A percentile compares a stretch with the other conserved stretches of the same genome.
Conservation (phyloP, 1,139 yeast genomes). For the Nakaseomyces uthaithaninus region DNA sequence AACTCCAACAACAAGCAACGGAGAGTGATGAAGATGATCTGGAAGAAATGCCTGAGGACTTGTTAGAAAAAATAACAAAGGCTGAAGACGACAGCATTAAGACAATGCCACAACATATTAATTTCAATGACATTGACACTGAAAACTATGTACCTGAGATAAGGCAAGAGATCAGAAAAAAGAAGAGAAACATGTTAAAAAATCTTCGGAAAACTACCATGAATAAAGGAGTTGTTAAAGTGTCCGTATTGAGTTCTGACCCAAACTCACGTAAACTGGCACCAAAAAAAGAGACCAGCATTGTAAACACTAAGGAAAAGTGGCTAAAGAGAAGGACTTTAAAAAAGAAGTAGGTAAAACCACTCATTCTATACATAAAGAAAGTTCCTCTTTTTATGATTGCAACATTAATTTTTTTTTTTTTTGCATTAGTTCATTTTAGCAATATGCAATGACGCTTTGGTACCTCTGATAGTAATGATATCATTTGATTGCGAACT, state of each 20-base stretch:
- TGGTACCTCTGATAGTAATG: no score
- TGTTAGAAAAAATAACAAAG: constrained; percentile 23
- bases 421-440: no score
- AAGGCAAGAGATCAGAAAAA: constrained; percentile 30
- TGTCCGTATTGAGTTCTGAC: constrained; percentile 25
- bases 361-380: background rate
- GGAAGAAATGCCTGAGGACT: constrained; percentile 29
- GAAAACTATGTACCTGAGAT: constrained; percentile 13
- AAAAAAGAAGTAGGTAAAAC: constrained; percentile 19
- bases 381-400: no score
- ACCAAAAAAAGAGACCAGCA: constrained; percentile 41
- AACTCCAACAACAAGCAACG: constrained; percentile 14
- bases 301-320: constrained; percentile 41
- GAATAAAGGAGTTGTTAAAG: constrained; percentile 52
- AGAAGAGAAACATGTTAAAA: constrained; percentile 39
- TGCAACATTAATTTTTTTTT: no score
- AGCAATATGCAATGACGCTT: no score
- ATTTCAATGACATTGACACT: constrained; percentile 27
- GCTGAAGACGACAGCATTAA: constrained; percentile 10
- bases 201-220: constrained; percentile 35
- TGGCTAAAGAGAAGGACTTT: constrained; percentile 56
- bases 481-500: no score
- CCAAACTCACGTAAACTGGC: constrained; percentile 19
- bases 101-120: constrained; percentile 17
- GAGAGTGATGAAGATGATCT: constrained; percentile 9